A percentile compares a stretch with the other conserved stretches of the same genome.
phyloP scores from a whole-genome alignment of 225 moss, liverwort and hornwort species.

The Rhytidiadelphus loreus region DNA sequence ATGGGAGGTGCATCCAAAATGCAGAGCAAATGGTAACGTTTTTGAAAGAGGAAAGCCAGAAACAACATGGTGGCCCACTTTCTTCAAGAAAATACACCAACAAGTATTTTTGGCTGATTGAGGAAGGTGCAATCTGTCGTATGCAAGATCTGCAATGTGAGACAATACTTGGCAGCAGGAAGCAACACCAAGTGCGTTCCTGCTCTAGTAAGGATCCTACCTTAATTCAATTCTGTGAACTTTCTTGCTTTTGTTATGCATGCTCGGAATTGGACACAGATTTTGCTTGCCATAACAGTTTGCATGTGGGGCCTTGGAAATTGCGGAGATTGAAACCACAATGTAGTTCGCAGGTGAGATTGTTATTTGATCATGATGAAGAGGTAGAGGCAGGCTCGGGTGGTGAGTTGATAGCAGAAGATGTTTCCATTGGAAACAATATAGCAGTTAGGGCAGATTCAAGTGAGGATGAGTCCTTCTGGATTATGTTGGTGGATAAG shows the following conservation, averaged over 20 bases:
- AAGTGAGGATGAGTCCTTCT: not conserved
- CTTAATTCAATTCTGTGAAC: no score
- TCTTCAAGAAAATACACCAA: not conserved
- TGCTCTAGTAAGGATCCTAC: no score
- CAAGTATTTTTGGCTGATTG: not conserved
- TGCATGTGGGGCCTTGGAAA: not conserved
- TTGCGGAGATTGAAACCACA: not conserved
- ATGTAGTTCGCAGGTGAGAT: not conserved
- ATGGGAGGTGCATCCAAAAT: no score
- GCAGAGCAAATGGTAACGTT: no score
- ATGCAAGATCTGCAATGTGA: not conserved
- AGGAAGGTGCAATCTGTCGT: not conserved
- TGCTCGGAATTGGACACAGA: no score
- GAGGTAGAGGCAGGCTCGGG: not conserved
- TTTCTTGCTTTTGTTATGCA: no score
- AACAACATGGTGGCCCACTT: no score
- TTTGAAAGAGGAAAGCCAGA: no score
- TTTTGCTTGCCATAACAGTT: no score
- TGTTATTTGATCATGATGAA: not conserved
- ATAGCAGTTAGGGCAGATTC: not conserved
- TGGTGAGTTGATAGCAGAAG: not conserved
- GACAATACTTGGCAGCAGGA: not conserved
- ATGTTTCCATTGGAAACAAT: not conserved
- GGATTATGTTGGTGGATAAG: not conserved
- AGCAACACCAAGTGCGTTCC: not conserved